A percentile compares a stretch with the other conserved stretches of the same genome.
Conservation (phyloP, 2,329 filamentous ascomycete genomes). For the Scedosporium minutisporum region DNA sequence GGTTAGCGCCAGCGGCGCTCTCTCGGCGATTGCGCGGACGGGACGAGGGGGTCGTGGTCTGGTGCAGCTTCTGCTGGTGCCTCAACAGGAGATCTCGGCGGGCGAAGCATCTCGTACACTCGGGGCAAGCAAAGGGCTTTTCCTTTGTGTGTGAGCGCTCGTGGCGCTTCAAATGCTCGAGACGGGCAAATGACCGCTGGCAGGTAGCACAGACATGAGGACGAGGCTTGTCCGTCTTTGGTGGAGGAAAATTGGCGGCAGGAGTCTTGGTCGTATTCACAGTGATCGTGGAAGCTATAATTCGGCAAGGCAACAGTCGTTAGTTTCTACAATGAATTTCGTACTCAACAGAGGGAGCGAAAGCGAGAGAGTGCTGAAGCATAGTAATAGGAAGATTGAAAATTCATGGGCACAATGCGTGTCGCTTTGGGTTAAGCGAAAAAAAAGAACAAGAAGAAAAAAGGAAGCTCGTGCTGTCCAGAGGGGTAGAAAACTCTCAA, state of each 20-base stretch:
- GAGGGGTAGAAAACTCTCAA: conserved; percentile 8
- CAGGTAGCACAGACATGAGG: conserved; percentile 92
- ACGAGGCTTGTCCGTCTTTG: conserved; percentile 94
- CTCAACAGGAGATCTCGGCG: conserved; percentile 82
- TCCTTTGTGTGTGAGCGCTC: conserved; percentile 98
- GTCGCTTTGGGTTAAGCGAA: too few relatives aligned
- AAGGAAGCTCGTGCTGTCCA: background rate
- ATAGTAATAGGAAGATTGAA: too few relatives aligned
- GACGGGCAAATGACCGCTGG: conserved; percentile 79
- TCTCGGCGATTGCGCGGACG: conserved; percentile 82
- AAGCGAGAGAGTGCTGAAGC: background rate
- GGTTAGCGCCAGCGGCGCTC: conserved; percentile 66
- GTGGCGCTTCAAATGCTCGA: conserved; percentile 95
- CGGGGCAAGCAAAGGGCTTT: conserved; percentile 95
- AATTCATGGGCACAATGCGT: too few relatives aligned
- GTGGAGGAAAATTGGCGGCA: conserved; percentile 54
- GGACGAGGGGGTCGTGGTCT: conserved; percentile 79
- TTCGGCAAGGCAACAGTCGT: background rate
- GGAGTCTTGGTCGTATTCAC: conserved; percentile 33
- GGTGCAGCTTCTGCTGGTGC: conserved; percentile 97
- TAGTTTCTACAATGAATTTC: background rate
- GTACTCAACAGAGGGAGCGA: background rate
- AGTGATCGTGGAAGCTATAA: conserved; percentile 38
- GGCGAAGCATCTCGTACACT: conserved; percentile 91
- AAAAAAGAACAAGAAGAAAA: background rate